Evolutionary conservation across 192 early-diverging fungal genomes (phyloP), one percentile per base, ranked within the genome.

Genomic region (Linnemannia hyalina): DNA sequence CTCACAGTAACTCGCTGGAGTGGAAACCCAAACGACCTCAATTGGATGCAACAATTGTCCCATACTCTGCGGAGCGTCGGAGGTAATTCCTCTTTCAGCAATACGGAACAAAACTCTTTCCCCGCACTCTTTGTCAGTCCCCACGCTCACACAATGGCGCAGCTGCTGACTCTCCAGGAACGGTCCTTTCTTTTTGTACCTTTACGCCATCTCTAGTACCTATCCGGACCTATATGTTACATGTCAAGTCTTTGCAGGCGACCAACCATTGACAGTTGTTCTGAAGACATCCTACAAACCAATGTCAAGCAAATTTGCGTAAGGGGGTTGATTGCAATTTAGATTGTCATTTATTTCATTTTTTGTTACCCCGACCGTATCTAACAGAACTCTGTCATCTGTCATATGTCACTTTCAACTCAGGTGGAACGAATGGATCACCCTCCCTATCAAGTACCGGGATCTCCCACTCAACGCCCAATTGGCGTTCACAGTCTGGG

Each of bases 341-440:
- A 65, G 65, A 68, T 26, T 32, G 26, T 36, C 42, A 40, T 52
- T 76, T 1, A 22, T 20, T 23, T 35, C 49, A 47, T 35, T 22
- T 22, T 22, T 65, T 65, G 60, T 65, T 65, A 65, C 60, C 60
- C 60, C 60, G 60, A 65, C 60, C 60, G n/a, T 65, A 65, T 32
- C 29, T 65, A 26, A 65, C 29, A 57, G 8, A 15, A 35, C 32
- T 57, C 55, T 40, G 38, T 5, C 38, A 65, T 26, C 55, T 40
- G 38, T 5, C 38, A 65, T 26, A n/a, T 57, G 23, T 15, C 26
- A 32, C 60, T 32, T 65, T 65, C 8, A 65, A 35, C 11, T 35
- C 80, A 96, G 94, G 36, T 98, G 97, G 97, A 95, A 97, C 88
- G 97, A 99, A 90, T 98, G 98, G 97, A 85, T 99, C 16, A 88